These are phyloP conservation scores for Panicum miliaceum DNA, from an alignment of 176 grass and related monocot genomes.

Conservation along the genomic window DNA sequence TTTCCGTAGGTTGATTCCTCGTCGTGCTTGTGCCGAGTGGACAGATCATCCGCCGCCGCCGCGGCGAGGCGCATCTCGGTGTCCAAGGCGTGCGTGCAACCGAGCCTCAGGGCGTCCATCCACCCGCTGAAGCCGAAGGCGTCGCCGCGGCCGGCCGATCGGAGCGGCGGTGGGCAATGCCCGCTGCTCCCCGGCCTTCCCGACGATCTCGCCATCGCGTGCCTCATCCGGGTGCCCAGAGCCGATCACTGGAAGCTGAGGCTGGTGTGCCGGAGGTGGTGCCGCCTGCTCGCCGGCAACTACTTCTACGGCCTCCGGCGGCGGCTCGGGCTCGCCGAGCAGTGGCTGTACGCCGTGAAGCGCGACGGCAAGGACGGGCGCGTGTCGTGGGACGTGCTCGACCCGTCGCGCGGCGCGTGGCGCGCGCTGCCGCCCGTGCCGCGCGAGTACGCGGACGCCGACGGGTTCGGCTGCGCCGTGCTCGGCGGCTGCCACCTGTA, in stretches of 20 bases:
- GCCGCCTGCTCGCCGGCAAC: slow-evolving; percentile 73
- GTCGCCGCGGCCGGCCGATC: slow-evolving; percentile 1
- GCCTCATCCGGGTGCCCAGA: slow-evolving; percentile 70
- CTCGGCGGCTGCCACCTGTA: slow-evolving; percentile 78
- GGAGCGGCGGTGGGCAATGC: slow-evolving; percentile 31
- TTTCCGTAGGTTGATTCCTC: slow-evolving; percentile 67
- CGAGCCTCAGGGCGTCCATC: slow-evolving; percentile 69
- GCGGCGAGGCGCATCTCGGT: slow-evolving; percentile 38
- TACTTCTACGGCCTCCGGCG: slow-evolving; percentile 81
- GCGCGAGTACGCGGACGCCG: slow-evolving; percentile 59
- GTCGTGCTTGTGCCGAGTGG: slow-evolving; percentile 67
- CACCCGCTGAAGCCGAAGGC: slow-evolving; percentile 65
- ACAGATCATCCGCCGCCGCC: slow-evolving; percentile 47
- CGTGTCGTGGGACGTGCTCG: slow-evolving; percentile 66
- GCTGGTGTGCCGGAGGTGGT: slow-evolving; percentile 74
- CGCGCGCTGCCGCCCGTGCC: slow-evolving; percentile 69
- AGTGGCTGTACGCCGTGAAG: slow-evolving; percentile 77
- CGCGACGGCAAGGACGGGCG: slow-evolving; percentile 52
- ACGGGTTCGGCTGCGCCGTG: slow-evolving; percentile 71
- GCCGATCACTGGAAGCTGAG: slow-evolving; percentile 64
- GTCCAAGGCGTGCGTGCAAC: slow-evolving; percentile 59
- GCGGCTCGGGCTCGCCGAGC: slow-evolving; percentile 58
- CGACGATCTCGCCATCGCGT: slow-evolving; percentile 76
- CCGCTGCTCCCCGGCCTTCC: slow-evolving; percentile 75
- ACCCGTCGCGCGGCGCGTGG: slow-evolving; percentile 61